Percentiles rank a stretch among this genome's conserved stretches.
Evolutionary conservation across 1,284 basidiomycete species (phyloP).

Genomic region (Phlebopus sp.): DNA sequence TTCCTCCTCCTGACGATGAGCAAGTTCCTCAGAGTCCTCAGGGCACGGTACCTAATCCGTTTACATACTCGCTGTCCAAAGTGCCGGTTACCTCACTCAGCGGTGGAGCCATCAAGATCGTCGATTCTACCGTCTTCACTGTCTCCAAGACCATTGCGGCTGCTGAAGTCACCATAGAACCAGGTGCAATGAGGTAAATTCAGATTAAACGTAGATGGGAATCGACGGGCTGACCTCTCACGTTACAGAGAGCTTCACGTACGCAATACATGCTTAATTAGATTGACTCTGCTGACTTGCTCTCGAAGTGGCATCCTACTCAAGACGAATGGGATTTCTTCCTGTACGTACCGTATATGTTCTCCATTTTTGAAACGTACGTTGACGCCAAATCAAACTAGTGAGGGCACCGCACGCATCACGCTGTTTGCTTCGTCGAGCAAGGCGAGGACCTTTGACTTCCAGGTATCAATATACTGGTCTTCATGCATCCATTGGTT

Average conservation of each 20-base stretch:
- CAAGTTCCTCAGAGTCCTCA: conserved; percentile 43
- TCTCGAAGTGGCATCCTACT: conserved; percentile 60
- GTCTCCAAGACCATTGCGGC: conserved; percentile 59
- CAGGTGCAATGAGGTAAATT: conserved; percentile 58
- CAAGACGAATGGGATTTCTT: conserved; percentile 67
- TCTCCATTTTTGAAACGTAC: conserved; percentile 14
- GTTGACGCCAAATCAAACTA: neutral
- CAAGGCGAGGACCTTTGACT: conserved; percentile 69
- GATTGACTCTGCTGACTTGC: neutral
- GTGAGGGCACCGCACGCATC: conserved; percentile 54
- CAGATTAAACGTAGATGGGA: no score
- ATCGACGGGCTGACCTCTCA: neutral
- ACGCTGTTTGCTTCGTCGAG: conserved; percentile 61
- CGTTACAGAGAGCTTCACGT: conserved; percentile 39
- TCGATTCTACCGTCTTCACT: conserved; percentile 53
- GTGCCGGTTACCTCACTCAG: conserved; percentile 45
- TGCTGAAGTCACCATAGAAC: conserved; percentile 66
- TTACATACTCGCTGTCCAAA: conserved; percentile 53
- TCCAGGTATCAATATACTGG: conserved; percentile 38
- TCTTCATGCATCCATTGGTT: conserved; percentile 8
- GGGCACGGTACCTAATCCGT: conserved; percentile 50
- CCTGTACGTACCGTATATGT: conserved; percentile 29
- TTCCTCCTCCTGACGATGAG: conserved; percentile 37
- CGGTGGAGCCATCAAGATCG: conserved; percentile 64
- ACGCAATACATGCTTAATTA: conserved; percentile 32